These are phyloP conservation scores for Corymbia maculata DNA, from an alignment of 345 rosid species.

Conservation along the genomic window DNA sequence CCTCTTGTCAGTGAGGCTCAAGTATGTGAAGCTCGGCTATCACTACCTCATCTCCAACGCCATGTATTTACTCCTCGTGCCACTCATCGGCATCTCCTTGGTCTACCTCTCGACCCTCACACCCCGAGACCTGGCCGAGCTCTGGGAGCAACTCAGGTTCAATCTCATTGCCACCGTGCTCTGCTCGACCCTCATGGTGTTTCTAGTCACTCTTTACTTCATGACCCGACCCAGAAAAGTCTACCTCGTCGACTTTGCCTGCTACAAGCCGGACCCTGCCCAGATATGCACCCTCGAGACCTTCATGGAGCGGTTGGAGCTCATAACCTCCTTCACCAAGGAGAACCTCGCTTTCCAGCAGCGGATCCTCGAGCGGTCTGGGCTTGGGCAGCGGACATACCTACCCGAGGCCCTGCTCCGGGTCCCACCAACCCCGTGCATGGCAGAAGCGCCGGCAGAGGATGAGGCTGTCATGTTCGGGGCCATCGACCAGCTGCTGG, in stretches of 20 bases:
- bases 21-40: not conserved
- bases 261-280: not conserved
- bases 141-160: too few relatives aligned
- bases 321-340: constrained; percentile 1
- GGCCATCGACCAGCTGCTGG: too few relatives aligned
- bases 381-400: constrained; percentile 12
- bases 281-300: not conserved
- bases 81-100: too few relatives aligned
- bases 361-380: constrained; percentile 18
- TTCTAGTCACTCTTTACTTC: too few relatives aligned
- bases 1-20: constrained; percentile 8
- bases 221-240: not conserved
- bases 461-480: not conserved
- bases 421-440: not conserved
- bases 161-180: too few relatives aligned
- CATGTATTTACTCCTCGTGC: too few relatives aligned
- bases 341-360: constrained; percentile 11
- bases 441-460: constrained; percentile 19
- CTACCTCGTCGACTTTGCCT: constrained; percentile 7
- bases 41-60: too few relatives aligned
- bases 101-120: too few relatives aligned
- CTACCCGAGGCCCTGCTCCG: constrained; percentile 3
- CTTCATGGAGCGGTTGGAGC: not conserved
- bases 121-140: too few relatives aligned
- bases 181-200: too few relatives aligned